Evolutionary conservation across 2,329 filamentous ascomycete genomes (phyloP).

Genomic region (Exophiala spinifera): DNA sequence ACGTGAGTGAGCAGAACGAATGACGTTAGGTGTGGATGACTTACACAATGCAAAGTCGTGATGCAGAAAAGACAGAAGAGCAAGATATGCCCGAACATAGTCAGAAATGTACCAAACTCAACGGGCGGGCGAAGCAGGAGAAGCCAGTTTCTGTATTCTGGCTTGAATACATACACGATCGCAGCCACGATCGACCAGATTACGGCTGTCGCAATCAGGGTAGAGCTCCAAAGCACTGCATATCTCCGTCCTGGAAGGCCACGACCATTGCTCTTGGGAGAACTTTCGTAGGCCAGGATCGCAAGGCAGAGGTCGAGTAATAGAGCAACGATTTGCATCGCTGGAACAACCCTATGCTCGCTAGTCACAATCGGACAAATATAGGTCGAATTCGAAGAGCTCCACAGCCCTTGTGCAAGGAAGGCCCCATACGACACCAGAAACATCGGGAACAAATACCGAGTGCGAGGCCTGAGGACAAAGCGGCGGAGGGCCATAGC

Average conservation of each 20-base stretch:
- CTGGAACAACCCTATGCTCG: constrained; percentile 35
- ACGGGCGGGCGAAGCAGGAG: constrained; percentile 37
- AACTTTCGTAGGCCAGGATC: constrained; percentile 28
- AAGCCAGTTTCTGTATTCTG: constrained; percentile 40
- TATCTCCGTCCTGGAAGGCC: constrained; percentile 17
- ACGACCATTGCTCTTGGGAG: constrained; percentile 10
- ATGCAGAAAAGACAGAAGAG: constrained; percentile 36
- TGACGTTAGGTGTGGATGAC: constrained; percentile 21
- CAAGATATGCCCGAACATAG: constrained; percentile 37
- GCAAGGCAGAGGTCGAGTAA: constrained; percentile 44
- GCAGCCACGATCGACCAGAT: constrained; percentile 37
- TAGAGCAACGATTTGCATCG: constrained; percentile 38
- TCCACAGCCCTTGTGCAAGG: constrained; percentile 35
- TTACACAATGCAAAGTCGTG: constrained; percentile 41
- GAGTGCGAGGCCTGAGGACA: constrained; percentile 35
- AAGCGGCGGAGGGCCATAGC: constrained; percentile 18
- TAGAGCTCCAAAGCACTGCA: constrained; percentile 23
- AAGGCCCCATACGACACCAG: constrained; percentile 41
- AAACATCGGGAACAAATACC: constrained; percentile 39
- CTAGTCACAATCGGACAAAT: constrained; percentile 46
- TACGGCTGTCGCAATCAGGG: constrained; percentile 30
- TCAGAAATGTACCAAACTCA: constrained; percentile 32
- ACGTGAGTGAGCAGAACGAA: constrained; percentile 14
- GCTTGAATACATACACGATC: constrained; percentile 36
- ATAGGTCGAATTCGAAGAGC: constrained; percentile 45